phyloP scores from a whole-genome alignment of 768 basidiomycete genomes.

The Trichaptum fuscoviolaceum region DNA sequence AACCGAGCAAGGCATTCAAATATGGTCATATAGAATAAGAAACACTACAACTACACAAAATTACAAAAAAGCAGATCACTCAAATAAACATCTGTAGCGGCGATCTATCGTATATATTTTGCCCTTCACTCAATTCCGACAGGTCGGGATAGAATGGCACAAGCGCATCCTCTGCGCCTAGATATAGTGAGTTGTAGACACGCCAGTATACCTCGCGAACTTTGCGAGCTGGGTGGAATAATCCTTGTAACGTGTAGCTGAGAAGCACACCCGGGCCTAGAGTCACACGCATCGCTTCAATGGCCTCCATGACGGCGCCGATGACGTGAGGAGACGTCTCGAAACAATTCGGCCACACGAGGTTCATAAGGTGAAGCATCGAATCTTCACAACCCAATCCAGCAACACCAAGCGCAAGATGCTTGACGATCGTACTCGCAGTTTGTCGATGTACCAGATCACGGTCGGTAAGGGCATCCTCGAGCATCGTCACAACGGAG shows the following conservation, averaged over 20 bases:
- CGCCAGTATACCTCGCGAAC: slow-evolving; percentile 99
- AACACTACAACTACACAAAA: neutral
- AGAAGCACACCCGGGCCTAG: slow-evolving; percentile 90
- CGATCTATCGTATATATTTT: slow-evolving; percentile 84
- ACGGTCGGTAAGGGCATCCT: slow-evolving; percentile 96
- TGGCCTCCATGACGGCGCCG: slow-evolving; percentile 95
- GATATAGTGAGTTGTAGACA: slow-evolving; percentile 89
- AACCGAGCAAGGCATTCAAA: neutral
- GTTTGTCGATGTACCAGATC: slow-evolving; percentile 99
- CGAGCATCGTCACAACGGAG: slow-evolving; percentile 95
- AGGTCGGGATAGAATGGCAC: slow-evolving; percentile 95
- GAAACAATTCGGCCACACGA: slow-evolving; percentile 99
- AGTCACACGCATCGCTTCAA: slow-evolving; percentile 96
- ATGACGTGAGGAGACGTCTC: slow-evolving; percentile 98
- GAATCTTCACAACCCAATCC: slow-evolving; percentile 98
- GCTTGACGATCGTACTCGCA: slow-evolving; percentile 97
- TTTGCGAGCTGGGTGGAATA: slow-evolving; percentile 96
- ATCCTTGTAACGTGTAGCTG: slow-evolving; percentile 88
- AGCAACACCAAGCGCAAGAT: slow-evolving; percentile 92
- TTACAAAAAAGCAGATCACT: neutral
- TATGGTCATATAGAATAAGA: neutral
- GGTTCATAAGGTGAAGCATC: slow-evolving; percentile 94
- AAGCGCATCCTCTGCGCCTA: slow-evolving; percentile 85
- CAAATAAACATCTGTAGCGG: slow-evolving; percentile 80
- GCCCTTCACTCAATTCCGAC: slow-evolving; percentile 84